phyloP scores from a whole-genome alignment of 1,284 basidiomycete species.

The Tremellales sp. region DNA sequence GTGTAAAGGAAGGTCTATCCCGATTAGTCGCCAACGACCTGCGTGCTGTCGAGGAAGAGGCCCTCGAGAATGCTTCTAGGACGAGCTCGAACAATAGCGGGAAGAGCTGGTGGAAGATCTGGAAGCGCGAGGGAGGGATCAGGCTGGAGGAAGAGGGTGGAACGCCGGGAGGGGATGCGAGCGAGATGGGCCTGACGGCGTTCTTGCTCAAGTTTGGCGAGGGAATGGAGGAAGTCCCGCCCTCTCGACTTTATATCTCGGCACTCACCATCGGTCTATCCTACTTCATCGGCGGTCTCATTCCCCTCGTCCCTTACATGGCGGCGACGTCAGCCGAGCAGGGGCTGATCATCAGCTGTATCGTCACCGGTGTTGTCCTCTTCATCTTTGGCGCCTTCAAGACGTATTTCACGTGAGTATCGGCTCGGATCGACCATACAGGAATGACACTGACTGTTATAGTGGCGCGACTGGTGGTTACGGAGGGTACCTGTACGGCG shows the following conservation, averaged over 20 bases:
- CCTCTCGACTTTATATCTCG: constrained; percentile 66
- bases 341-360: constrained; percentile 44
- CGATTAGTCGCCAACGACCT: constrained; percentile 72
- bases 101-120: constrained; percentile 19
- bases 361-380: constrained; percentile 77
- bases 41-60: constrained; percentile 58
- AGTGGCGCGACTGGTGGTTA: constrained; percentile 60
- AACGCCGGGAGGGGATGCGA: constrained; percentile 57
- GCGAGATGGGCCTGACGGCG: constrained; percentile 76
- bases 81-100: constrained; percentile 3
- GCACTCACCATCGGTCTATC: constrained; percentile 91
- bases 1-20: constrained; percentile 77
- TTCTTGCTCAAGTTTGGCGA: constrained; percentile 92
- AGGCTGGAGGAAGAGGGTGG: constrained; percentile 21
- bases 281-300: constrained; percentile 68
- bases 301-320: constrained; percentile 88
- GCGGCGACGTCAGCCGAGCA: constrained; percentile 56
- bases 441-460: not conserved
- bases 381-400: constrained; percentile 87
- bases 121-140: constrained; percentile 9
- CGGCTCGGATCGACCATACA: not conserved
- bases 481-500: constrained; percentile 72
- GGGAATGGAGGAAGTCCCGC: constrained; percentile 80
- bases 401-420: constrained; percentile 66
- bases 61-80: constrained; percentile 1